phyloP scores from a whole-genome alignment of 1,139 yeast species.

The Starmera stellimalicola region DNA sequence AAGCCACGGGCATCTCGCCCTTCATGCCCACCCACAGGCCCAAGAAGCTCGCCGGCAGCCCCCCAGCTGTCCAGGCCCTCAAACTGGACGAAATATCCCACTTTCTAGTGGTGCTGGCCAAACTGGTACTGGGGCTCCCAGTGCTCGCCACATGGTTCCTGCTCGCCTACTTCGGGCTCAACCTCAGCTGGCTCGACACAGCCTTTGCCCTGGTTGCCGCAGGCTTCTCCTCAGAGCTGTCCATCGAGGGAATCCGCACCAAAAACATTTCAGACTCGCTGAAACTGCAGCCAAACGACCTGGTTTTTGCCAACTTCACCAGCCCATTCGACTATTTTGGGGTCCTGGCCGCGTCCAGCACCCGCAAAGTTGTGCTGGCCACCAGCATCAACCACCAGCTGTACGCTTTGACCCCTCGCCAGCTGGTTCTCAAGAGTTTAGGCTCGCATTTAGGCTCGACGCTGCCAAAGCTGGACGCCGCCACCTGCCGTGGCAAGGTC shows the following conservation, averaged over 20 bases:
- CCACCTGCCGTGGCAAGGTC: no score
- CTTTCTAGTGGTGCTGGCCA: slow-evolving; percentile 1
- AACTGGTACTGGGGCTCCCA: slow-evolving; percentile 21
- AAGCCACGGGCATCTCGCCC: slow-evolving; percentile 78
- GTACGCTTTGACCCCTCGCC: no score
- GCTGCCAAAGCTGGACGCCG: no score
- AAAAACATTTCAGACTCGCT: slow-evolving; percentile 18
- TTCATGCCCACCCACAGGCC: slow-evolving; percentile 39
- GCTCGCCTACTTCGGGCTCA: slow-evolving; percentile 2
- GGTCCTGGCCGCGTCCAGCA: no score
- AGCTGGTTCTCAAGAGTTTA: no score
- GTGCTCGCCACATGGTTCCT: slow-evolving; percentile 18
- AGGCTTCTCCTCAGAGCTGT: no score
- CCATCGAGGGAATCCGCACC: slow-evolving; percentile 14
- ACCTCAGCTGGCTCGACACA: slow-evolving; percentile 1
- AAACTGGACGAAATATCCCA: neutral
- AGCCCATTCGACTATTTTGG: slow-evolving; percentile 46
- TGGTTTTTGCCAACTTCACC: slow-evolving; percentile 43
- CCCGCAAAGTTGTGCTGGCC: no score
- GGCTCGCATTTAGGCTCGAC: slow-evolving; percentile 8
- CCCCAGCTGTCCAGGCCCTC: neutral
- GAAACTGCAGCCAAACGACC: slow-evolving; percentile 33
- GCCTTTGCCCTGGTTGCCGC: no score
- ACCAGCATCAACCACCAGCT: no score
- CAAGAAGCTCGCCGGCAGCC: no score